These are phyloP conservation scores for Tuber magnatum DNA, from an alignment of 495 filamentous ascomycete species.

Conservation along the genomic window DNA sequence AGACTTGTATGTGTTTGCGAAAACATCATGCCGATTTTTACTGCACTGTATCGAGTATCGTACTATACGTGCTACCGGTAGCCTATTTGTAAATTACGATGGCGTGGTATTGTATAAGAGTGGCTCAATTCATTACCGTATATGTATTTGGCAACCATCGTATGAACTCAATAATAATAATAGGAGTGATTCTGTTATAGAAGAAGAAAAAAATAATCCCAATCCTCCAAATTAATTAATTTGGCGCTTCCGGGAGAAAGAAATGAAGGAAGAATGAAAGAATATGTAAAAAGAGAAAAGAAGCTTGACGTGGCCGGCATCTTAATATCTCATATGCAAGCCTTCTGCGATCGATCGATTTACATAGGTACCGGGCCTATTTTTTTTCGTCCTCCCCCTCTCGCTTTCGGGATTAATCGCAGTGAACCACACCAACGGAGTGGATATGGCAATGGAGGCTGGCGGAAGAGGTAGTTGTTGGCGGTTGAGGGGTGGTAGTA, in stretches of 20 bases:
- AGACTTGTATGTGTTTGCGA: neutral
- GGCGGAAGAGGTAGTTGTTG: neutral
- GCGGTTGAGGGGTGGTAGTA: neutral
- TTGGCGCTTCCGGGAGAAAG: neutral
- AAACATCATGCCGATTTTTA: neutral
- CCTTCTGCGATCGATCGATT: neutral
- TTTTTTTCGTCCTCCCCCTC: neutral
- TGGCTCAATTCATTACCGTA: neutral
- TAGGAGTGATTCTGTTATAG: neutral
- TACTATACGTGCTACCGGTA: neutral
- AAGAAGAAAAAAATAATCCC: neutral
- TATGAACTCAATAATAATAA: neutral
- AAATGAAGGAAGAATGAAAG: neutral
- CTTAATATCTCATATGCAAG: slow-evolving; percentile 2
- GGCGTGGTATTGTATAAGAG: neutral
- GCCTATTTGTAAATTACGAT: neutral
- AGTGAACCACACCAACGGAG: neutral
- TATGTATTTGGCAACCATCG: neutral
- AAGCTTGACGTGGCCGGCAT: neutral
- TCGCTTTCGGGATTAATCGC: neutral
- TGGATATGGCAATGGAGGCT: slow-evolving; percentile 4
- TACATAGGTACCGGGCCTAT: neutral
- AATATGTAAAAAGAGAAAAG: neutral
- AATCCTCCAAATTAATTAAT: neutral
- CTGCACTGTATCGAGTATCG: neutral